Evolutionary conservation across 805 yeast species (phyloP).

Genomic region (Saturnispora saitoi): DNA sequence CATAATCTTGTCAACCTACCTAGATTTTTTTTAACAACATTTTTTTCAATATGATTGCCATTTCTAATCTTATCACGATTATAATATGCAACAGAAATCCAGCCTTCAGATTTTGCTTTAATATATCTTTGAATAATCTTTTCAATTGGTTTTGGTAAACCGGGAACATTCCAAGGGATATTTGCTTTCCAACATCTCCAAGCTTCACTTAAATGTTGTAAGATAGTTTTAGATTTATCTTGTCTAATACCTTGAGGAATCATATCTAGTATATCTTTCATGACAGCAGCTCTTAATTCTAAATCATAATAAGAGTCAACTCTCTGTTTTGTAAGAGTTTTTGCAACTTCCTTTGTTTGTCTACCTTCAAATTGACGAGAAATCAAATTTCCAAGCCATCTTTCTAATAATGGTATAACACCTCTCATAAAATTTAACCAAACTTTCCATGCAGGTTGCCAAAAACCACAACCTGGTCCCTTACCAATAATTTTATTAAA

Average conservation of each 20-base stretch:
- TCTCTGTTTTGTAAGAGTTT: conserved; percentile 91
- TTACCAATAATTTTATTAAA: conserved; percentile 86
- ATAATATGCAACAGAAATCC: conserved; percentile 89
- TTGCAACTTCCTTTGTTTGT: conserved; percentile 81
- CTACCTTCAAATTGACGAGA: conserved; percentile 96
- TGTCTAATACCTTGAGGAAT: conserved; percentile 91
- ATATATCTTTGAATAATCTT: conserved; percentile 81
- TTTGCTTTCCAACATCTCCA: conserved; percentile 99
- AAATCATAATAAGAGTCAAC: conserved; percentile 91
- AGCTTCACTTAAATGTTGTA: conserved; percentile 94
- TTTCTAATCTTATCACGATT: conserved; percentile 81
- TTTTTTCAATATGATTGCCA: conserved; percentile 91
- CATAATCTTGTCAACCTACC: conserved; percentile 89
- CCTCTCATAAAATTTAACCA: conserved; percentile 94
- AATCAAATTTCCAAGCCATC: conserved; percentile 89
- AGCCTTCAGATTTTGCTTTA: conserved; percentile 92
- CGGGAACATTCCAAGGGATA: conserved; percentile 96
- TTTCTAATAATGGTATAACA: conserved; percentile 77
- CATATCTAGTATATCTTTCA: conserved; percentile 95
- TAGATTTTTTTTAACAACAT: conserved; percentile 85
- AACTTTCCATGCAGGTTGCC: conserved; percentile 99
- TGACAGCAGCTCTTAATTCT: conserved; percentile 86
- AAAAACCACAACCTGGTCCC: conserved; percentile 98
- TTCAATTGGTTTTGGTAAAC: conserved; percentile 85
- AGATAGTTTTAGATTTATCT: conserved; percentile 73